These are phyloP conservation scores for Ophiosphaerella korrae DNA, from an alignment of 2,329 filamentous ascomycete species.

Conservation along the genomic window DNA sequence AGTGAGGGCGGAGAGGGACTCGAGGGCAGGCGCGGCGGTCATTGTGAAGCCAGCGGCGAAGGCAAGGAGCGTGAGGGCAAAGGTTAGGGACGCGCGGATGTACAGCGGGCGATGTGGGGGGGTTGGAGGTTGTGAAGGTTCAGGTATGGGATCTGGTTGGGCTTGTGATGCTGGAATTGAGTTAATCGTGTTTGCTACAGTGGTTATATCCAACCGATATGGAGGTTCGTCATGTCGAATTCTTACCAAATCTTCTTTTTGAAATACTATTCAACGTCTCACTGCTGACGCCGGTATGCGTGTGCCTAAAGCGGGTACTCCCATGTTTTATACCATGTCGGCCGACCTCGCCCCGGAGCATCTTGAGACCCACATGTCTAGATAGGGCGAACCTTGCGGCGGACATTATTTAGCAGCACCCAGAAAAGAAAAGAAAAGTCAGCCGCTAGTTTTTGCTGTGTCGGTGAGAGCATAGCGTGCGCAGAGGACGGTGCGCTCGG, in stretches of 20 bases:
- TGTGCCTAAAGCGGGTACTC: background rate
- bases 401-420: constrained; percentile 21
- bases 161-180: constrained; percentile 12
- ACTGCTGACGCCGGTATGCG: constrained; percentile 8
- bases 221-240: too few relatives aligned
- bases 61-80: constrained; percentile 54
- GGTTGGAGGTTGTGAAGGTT: constrained; percentile 6
- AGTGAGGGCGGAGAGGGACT: constrained; percentile 56
- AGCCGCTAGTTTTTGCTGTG: constrained; percentile 14
- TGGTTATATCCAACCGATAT: background rate
- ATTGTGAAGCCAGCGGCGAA: constrained; percentile 63
- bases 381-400: constrained; percentile 33
- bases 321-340: constrained; percentile 20
- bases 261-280: constrained; percentile 11
- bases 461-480: constrained; percentile 19
- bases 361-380: constrained; percentile 29
- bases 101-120: constrained; percentile 25
- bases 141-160: constrained; percentile 12
- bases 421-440: constrained; percentile 20
- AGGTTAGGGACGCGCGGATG: constrained; percentile 51
- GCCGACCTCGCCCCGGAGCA: constrained; percentile 30
- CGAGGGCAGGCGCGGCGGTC: constrained; percentile 59
- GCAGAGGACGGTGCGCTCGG: constrained; percentile 16
- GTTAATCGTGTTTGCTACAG: background rate
- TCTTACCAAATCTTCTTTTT: constrained; percentile 25